A percentile compares a stretch with the other conserved stretches of the same genome.
Evolutionary conservation across 768 basidiomycete species (phyloP).

Genomic region (Austroboletus eburneus): DNA sequence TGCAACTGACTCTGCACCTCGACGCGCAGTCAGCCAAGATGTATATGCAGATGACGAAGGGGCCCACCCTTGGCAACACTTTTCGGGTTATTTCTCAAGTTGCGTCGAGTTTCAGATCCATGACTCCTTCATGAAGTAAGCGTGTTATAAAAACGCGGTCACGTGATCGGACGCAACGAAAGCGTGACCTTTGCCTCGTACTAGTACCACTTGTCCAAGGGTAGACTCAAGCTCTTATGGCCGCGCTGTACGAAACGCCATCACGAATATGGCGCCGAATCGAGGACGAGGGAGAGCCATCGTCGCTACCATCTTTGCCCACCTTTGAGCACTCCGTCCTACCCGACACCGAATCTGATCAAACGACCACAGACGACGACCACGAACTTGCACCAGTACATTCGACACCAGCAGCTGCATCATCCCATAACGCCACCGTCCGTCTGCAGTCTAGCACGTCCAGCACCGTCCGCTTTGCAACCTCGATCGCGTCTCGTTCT

Average conservation of each 20-base stretch:
- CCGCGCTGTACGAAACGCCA: conserved; percentile 78
- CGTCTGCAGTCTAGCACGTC: conserved; percentile 49
- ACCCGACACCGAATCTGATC: conserved; percentile 33
- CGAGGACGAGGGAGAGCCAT: conserved; percentile 73
- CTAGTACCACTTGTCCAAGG: background rate
- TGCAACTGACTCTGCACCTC: too few relatives aligned
- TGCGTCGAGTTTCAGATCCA: too few relatives aligned
- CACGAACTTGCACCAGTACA: conserved; percentile 52
- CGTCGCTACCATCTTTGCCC: conserved; percentile 77
- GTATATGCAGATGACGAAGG: too few relatives aligned
- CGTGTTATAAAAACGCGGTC: too few relatives aligned
- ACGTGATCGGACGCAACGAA: conserved; percentile 20
- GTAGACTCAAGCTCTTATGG: background rate
- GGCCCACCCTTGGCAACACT: too few relatives aligned
- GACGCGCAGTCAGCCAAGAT: too few relatives aligned
- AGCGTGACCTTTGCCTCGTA: conserved; percentile 9
- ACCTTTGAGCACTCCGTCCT: conserved; percentile 61
- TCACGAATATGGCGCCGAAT: conserved; percentile 84
- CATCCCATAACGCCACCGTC: conserved; percentile 47
- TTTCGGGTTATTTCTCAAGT: too few relatives aligned
- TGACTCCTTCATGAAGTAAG: too few relatives aligned
- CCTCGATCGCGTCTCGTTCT: conserved; percentile 48
- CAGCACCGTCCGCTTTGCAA: conserved; percentile 47
- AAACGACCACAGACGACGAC: conserved; percentile 40
- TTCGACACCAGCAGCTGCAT: conserved; percentile 58